Percentiles rank a stretch among this genome's conserved stretches.
Evolutionary conservation across 2,329 filamentous ascomycete species (phyloP).

Genomic region (Colletotrichum karsti): DNA sequence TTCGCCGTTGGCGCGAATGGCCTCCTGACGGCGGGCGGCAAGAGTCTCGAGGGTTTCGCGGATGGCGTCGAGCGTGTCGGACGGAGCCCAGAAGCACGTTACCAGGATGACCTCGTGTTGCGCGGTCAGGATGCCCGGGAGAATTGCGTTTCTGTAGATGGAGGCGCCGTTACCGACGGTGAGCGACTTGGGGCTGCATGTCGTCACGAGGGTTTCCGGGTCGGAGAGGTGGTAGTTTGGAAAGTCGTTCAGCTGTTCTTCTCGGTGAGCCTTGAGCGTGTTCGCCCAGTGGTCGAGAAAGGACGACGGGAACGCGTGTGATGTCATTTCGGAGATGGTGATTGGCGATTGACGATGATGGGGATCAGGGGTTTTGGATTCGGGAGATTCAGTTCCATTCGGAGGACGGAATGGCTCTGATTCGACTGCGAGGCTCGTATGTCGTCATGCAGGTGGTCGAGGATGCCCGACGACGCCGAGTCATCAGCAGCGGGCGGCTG

Average conservation of each 20-base stretch:
- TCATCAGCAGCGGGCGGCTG: slow-evolving; percentile 1
- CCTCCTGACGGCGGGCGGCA: slow-evolving; percentile 55
- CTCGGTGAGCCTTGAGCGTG: slow-evolving; percentile 33
- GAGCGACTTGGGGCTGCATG: slow-evolving; percentile 56
- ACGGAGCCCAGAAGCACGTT: slow-evolving; percentile 84
- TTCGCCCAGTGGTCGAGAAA: slow-evolving; percentile 48
- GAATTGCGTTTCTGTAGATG: slow-evolving; percentile 62
- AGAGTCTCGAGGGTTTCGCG: slow-evolving; percentile 66
- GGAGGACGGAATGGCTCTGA: slow-evolving; percentile 10
- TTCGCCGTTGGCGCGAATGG: slow-evolving; percentile 37
- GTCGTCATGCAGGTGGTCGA: slow-evolving; percentile 14
- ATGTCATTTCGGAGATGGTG: slow-evolving; percentile 18
- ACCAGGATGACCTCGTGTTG: slow-evolving; percentile 76
- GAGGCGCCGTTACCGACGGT: slow-evolving; percentile 66
- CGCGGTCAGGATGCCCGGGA: slow-evolving; percentile 69
- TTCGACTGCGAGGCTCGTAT: background rate
- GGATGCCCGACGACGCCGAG: slow-evolving; percentile 3
- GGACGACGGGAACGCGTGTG: slow-evolving; percentile 41
- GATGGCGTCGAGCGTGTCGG: slow-evolving; percentile 66
- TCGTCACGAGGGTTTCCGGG: slow-evolving; percentile 56
- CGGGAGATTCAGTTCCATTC: background rate
- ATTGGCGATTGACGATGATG: background rate
- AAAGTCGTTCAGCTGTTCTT: slow-evolving; percentile 50
- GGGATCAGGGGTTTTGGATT: slow-evolving; percentile 13
- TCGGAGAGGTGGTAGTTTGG: slow-evolving; percentile 57